Base-by-base conservation (phyloP, 257 asterid genomes). In the Asclepias syriaca region DNA sequence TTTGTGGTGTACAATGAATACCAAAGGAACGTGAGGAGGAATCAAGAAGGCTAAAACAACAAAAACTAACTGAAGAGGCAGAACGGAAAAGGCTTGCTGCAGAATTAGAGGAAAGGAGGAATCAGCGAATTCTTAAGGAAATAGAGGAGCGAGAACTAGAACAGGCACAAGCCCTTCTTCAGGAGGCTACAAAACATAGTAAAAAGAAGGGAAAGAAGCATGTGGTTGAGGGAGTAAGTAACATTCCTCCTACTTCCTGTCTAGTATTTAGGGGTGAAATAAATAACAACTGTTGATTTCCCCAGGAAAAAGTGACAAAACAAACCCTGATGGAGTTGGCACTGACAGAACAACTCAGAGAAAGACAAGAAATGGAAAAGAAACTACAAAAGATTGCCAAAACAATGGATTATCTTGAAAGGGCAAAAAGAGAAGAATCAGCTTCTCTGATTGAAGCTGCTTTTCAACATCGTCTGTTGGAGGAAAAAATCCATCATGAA, bases 351-450 rank as follows among this genome's bases (percentile, higher is more conserved):
- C 95, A 91, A 83, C 84, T 84, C 49, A 87, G 87, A 78, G 94
- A 93, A 85, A 89, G 87, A 76, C 93, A 86, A 79, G 97, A 88
- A 81, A 86, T 82, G 96, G 98, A 93, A 83, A 91, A 88, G 74
- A 87, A 84, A 75, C 37, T 77, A 14, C 86, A 76, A 59, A 79
- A 82, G 65, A 61, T 70, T 64, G 77, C 73, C 14, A 79, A 79
- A 55, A 76, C 78, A 54, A 79, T 79, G 86, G 86, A 82, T 74
- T 60, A 82, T 67, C 50, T 79, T 73, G 86, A 82, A 59, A 82
- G 86, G 68, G 86, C 86, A 15, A 82, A 73, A 67, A 79, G 86
- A 71, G 86, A 82, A 70, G 84, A 82, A 68, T 72, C 79, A 70
- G 69, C 84, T 2, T 71, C 80, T 65, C 60, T 79, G 51, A 76